These are phyloP conservation scores for Schizothecium vesticola DNA, from an alignment of 495 filamentous ascomycete genomes.

Conservation along the genomic window DNA sequence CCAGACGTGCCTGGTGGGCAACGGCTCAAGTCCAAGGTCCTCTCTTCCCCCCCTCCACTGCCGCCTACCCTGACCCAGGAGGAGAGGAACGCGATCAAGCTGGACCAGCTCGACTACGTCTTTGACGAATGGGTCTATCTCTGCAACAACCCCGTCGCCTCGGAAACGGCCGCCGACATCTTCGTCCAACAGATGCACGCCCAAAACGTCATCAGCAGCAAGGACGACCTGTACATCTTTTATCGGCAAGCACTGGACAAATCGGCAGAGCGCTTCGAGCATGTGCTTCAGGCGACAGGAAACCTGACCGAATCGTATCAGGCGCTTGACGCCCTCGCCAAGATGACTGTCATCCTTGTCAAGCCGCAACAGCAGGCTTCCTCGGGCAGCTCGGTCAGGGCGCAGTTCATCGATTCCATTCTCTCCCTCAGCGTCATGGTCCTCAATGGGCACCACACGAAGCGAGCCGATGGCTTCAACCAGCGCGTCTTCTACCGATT, in stretches of 20 bases:
- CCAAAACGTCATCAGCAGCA: constrained; percentile 59
- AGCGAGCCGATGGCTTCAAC: constrained; percentile 74
- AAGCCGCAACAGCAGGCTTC: constrained; percentile 55
- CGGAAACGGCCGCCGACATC: constrained; percentile 62
- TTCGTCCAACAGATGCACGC: constrained; percentile 85
- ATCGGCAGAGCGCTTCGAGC: constrained; percentile 70
- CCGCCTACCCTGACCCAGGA: constrained; percentile 18
- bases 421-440: constrained; percentile 71
- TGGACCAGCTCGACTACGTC: constrained; percentile 85
- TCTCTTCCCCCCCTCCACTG: constrained; percentile 52
- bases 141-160: constrained; percentile 64
- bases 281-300: constrained; percentile 51
- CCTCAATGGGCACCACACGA: constrained; percentile 78
- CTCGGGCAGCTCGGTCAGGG: constrained; percentile 44
- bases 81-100: constrained; percentile 36
- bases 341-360: constrained; percentile 69
- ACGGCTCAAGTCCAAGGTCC: constrained; percentile 67
- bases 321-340: constrained; percentile 80
- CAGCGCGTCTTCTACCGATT: constrained; percentile 88
- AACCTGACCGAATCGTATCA: constrained; percentile 66
- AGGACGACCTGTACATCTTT: constrained; percentile 72
- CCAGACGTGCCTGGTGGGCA: constrained; percentile 57
- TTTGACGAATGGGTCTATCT: constrained; percentile 92
- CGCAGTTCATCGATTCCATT: constrained; percentile 66
- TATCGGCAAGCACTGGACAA: constrained; percentile 76